Base-by-base conservation (phyloP, 139 green algal species). In the Closterium sp. region DNA sequence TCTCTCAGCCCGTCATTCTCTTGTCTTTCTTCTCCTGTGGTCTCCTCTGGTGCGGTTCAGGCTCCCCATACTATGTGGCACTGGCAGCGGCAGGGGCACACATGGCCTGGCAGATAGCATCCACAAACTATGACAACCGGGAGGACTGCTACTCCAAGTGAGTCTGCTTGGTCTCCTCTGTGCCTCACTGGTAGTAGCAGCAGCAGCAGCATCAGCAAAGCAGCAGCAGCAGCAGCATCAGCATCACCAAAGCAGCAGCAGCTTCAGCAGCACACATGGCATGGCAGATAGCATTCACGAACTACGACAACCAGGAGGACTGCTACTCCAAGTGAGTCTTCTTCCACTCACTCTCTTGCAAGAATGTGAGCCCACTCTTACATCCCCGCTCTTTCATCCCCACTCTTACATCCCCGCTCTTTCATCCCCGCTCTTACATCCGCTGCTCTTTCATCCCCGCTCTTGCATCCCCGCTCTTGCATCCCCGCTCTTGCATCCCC, bases 141-240 rank as follows among this genome's bases (percentile, higher is more conserved):
- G 91, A 92, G 0, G 96, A 99, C 87, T 99, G 97, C 92, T 91
- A 92, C 83, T 94, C 94, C 34, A 98, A 98, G 92, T 94, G 87
- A 88, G 91, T 89, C 55, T 31, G 32, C 23, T 89, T 64, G 28
- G 85, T 86, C n/a, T n/a, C n/a, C n/a, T n/a, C n/a, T n/a, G n/a
- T n/a, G n/a, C n/a, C n/a, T n/a, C n/a, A n/a, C n/a, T n/a, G n/a
- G n/a, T n/a, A n/a, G n/a, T n/a, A n/a, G n/a, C n/a, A n/a, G n/a
- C n/a, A n/a, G n/a, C n/a, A n/a, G n/a, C n/a, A n/a, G n/a, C n/a
- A n/a, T n/a, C n/a, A n/a, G n/a, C 81, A 94, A 90, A 91, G 34
- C 90, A 23, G 31, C 93, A 32, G 86, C n/a, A n/a, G n/a, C n/a
- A n/a, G n/a, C n/a, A n/a, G n/a, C n/a, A n/a, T n/a, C n/a, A n/a